Base-by-base conservation (phyloP, 2,329 filamentous ascomycete genomes). In the Fusarium zealandicum region DNA sequence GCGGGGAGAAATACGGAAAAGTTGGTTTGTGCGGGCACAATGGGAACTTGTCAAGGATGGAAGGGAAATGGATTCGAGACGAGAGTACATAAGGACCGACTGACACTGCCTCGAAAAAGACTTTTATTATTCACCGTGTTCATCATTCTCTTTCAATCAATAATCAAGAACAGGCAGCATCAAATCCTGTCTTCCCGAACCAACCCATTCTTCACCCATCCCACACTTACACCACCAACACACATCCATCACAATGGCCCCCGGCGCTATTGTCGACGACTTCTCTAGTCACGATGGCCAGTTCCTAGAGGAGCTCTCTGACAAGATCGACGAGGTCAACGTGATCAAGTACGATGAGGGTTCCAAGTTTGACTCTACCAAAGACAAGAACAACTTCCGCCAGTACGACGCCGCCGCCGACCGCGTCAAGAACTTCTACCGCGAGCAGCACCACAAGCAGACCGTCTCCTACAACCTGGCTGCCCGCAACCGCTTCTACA, bases 341-440 rank as follows among this genome's bases (percentile, higher is more conserved):
- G 72, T 77, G 41, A 73, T 82, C 61, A 82, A 82, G 66, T 79
- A 75, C 69, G 75, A 78, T 65, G 61, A 68, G 6, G 61, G 80
- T 55, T 89, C 89, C 54, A 78, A 87, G 62, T 92, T 92, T 71
- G 89, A 92, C 72, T 75, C 82, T 39, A 77, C 84, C 39, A 93
- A 93, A 73, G 88, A 93, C 80, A 93, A 93, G 79, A 82, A 85
- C 17, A 80, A 87, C 62, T 93, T 93, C 77, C 83, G 92, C 28
- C 88, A 95, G 71, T 96, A 93, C 76, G 87, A 92, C 66, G 86
- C 87, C 13, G 90, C 92, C 35, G 91, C 89, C 76, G 89, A 92
- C 75, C 84, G 90, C 43, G 91, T 96, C 73, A 92, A 92, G 80
- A 84, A 82, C 78, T 96, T 96, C 76, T 96, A 96, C 82, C 81